phyloP scores from a whole-genome alignment of 2,329 filamentous ascomycete genomes.

The Ceratocystis alfenasii region DNA sequence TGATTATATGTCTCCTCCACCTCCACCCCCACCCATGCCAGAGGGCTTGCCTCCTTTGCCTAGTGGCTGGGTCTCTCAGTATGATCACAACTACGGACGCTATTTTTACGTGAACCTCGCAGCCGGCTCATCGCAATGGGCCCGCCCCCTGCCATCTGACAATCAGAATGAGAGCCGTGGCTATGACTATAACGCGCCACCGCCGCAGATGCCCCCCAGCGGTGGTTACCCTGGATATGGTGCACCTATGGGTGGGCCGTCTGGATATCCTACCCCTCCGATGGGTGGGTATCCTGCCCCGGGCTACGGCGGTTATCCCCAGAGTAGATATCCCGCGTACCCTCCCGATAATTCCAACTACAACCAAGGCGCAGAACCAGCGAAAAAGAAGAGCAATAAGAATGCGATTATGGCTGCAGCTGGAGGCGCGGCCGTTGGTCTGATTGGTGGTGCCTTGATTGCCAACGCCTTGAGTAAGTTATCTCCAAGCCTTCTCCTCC shows the following conservation, averaged over 20 bases:
- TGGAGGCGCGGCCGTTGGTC: slow-evolving; percentile 47
- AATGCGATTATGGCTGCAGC: slow-evolving; percentile 47
- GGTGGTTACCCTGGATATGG: slow-evolving; percentile 9
- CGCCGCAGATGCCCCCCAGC: slow-evolving; percentile 2
- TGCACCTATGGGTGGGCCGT: background rate
- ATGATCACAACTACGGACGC: slow-evolving; percentile 47
- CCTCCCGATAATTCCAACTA: slow-evolving; percentile 24
- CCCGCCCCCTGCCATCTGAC: slow-evolving; percentile 35
- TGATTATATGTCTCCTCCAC: slow-evolving; percentile 16
- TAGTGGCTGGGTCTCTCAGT: slow-evolving; percentile 51
- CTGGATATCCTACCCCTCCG: slow-evolving; percentile 11
- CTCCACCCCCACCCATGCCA: slow-evolving; percentile 25
- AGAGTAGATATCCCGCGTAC: slow-evolving; percentile 25
- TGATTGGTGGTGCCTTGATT: slow-evolving; percentile 46
- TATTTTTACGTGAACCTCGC: slow-evolving; percentile 55
- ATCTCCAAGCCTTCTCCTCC: background rate
- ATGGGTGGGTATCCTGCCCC: slow-evolving; percentile 24
- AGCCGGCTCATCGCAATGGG: slow-evolving; percentile 53
- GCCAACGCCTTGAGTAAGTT: slow-evolving; percentile 44
- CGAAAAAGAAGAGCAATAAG: slow-evolving; percentile 37
- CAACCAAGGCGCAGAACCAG: slow-evolving; percentile 23
- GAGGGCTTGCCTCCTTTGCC: slow-evolving; percentile 40
- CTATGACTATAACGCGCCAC: slow-evolving; percentile 6
- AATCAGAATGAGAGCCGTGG: slow-evolving; percentile 10
- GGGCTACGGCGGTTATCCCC: slow-evolving; percentile 20